These are phyloP conservation scores for Leucosporidium creatinivorum DNA, from an alignment of 768 basidiomycete genomes.

Conservation along the genomic window DNA sequence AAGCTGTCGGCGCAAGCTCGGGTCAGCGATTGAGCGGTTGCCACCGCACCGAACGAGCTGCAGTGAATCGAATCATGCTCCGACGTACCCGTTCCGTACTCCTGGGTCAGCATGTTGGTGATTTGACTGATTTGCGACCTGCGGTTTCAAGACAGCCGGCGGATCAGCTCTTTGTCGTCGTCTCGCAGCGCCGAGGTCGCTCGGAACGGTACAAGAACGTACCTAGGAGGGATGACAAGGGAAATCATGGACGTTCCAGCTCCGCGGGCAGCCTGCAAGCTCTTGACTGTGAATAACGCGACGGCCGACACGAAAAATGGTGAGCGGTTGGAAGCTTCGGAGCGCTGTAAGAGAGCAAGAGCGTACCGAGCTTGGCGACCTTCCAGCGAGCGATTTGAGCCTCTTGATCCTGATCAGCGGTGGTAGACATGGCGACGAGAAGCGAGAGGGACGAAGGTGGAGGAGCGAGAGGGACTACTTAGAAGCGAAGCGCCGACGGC, in stretches of 20 bases:
- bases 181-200: conserved; percentile 34
- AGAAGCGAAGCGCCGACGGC: too few species aligned
- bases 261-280: conserved; percentile 86
- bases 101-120: conserved; percentile 93
- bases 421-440: conserved; percentile 4
- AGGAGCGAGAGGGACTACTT: background rate
- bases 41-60: too few species aligned
- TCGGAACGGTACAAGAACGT: conserved; percentile 38
- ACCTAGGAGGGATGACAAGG: conserved; percentile 92
- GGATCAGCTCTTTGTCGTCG: conserved; percentile 44
- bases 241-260: conserved; percentile 93
- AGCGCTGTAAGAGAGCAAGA: background rate
- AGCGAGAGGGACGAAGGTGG: background rate
- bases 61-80: too few species aligned
- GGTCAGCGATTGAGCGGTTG: background rate
- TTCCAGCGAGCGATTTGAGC: conserved; percentile 31
- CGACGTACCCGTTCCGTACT: conserved; percentile 32
- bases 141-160: background rate
- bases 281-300: conserved; percentile 54
- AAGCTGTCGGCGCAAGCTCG: conserved; percentile 66
- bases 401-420: conserved; percentile 19
- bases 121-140: conserved; percentile 81
- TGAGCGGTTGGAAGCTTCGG: background rate
- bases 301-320: too few species aligned
- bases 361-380: conserved; percentile 30